phyloP scores from a whole-genome alignment of 2,329 filamentous ascomycete genomes.

The Xylaria sp. region DNA sequence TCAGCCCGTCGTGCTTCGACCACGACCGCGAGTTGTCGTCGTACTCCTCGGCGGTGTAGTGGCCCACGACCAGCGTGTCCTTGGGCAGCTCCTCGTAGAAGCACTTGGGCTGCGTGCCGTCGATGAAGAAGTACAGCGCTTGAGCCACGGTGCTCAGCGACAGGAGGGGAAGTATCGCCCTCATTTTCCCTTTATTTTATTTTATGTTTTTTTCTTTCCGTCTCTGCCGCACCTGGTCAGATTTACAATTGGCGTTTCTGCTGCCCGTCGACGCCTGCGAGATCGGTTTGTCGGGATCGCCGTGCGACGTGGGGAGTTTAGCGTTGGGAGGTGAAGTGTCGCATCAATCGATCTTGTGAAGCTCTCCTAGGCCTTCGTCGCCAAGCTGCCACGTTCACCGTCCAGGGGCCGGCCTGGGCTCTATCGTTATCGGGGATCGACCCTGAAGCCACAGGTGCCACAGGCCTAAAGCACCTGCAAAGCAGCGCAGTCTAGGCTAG shows the following conservation, averaged over 20 bases:
- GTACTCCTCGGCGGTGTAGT: constrained; percentile 87
- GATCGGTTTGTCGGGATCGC: constrained; percentile 7
- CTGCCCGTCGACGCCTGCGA: not conserved
- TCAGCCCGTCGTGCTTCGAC: constrained; percentile 74
- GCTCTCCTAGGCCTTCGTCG: constrained; percentile 23
- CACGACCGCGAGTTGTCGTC: constrained; percentile 72
- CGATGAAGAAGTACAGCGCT: constrained; percentile 95
- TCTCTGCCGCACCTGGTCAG: constrained; percentile 7
- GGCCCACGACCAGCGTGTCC: constrained; percentile 93
- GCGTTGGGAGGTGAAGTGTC: constrained; percentile 1
- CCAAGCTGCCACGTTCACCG: constrained; percentile 28
- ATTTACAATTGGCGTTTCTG: constrained; percentile 25
- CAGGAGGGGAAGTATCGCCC: constrained; percentile 67
- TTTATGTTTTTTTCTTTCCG: constrained; percentile 11
- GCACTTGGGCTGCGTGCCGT: constrained; percentile 84
- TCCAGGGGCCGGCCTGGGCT: constrained; percentile 7
- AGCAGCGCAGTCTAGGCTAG: not conserved
- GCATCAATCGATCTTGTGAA: constrained; percentile 14
- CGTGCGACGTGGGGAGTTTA: not conserved
- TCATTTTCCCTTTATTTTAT: constrained; percentile 62
- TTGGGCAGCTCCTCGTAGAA: constrained; percentile 99
- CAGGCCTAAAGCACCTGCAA: too few relatives aligned
- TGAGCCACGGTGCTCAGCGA: constrained; percentile 70
- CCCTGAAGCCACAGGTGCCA: constrained; percentile 9
- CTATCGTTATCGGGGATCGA: constrained; percentile 9